These are phyloP conservation scores for Dendrocalamus sinicus DNA, from an alignment of 176 grass and related monocot species.

Conservation along the genomic window DNA sequence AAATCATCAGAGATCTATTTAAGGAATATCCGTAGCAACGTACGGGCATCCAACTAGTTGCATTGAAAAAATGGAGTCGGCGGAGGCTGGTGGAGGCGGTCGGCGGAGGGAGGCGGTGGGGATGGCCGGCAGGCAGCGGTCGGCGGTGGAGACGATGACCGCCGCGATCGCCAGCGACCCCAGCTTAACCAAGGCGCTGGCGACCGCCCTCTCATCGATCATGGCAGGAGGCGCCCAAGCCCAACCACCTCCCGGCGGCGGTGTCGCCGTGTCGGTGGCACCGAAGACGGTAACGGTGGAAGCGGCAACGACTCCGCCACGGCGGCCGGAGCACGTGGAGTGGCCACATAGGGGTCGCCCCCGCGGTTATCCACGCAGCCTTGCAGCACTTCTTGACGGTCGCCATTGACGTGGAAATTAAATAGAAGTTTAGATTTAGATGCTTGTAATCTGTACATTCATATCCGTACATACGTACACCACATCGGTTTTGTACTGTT, in stretches of 20 bases:
- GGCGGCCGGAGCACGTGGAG: slow-evolving; percentile 11
- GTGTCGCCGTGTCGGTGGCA: not conserved
- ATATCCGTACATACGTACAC: not conserved
- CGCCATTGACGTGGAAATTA: slow-evolving; percentile 15
- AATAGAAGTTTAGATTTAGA: not conserved
- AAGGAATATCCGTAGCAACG: too few species aligned
- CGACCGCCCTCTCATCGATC: slow-evolving; percentile 72
- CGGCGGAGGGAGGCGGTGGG: not conserved
- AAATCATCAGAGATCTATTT: too few species aligned
- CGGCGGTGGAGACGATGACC: slow-evolving; percentile 56
- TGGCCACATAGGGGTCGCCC: not conserved
- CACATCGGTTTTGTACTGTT: not conserved
- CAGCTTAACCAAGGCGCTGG: slow-evolving; percentile 66
- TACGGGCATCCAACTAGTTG: too few species aligned
- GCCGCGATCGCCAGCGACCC: slow-evolving; percentile 74
- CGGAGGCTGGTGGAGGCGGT: too few species aligned
- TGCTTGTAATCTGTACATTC: not conserved
- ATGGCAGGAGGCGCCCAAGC: slow-evolving; percentile 31
- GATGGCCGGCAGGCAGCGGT: slow-evolving; percentile 7
- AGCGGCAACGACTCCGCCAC: not conserved
- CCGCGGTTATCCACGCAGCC: not conserved
- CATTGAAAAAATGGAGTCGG: too few species aligned
- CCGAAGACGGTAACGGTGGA: slow-evolving; percentile 14
- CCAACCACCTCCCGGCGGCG: not conserved
- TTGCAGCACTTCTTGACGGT: slow-evolving; percentile 32